Evolutionary conservation across 2,329 filamentous ascomycete species (phyloP), one percentile per base, ranked within the genome.

Genomic region (Geoglossum cookeanum): DNA sequence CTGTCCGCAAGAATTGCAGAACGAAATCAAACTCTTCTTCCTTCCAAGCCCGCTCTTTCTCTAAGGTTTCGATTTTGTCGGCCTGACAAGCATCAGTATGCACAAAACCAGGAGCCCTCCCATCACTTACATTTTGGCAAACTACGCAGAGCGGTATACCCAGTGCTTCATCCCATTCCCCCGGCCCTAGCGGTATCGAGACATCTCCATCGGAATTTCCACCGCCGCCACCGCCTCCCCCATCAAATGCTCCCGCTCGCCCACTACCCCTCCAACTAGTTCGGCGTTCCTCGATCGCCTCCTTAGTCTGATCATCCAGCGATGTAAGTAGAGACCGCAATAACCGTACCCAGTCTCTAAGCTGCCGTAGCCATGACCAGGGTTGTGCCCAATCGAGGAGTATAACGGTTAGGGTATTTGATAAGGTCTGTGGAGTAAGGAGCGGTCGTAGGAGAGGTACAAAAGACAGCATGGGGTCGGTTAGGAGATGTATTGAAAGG

Each of bases 11-110:
- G 68, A 90, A 94, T 67, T 98, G 92, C 59, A 96, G 77, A 48
- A 98, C 87, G 62, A 92, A 90, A 68, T 98, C 92, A 65, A 98
- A 98, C 64, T 94, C 85, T 62, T 94, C 88, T 69, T 98, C 92
- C 70, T 89, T 91, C 89, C 91, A 98, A 13, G 85, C 82, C 59
- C 90, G 83, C 55, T 88, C 90, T 68, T 87, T 88, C 70, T 97
- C 92, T 58, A 98, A 70, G 44, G 81, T 79, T 66, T 97, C 90
- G 68, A 97, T 94, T 68, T 87, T 89, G 70, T 94, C 87, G 13
- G 88, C 79, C 83, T 88, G 62, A 6, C 17, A 45, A 4, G 5
- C 4, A 45, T 55, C 30, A 55, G 52, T 27, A 59, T 27, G 58
- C 37, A 59, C 61, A 60, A 30, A 9, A 11, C 22, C 15, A n/a